Evolutionary conservation across 108 stramenopile species (phyloP).

Genomic region (Skeletonema costatum): DNA sequence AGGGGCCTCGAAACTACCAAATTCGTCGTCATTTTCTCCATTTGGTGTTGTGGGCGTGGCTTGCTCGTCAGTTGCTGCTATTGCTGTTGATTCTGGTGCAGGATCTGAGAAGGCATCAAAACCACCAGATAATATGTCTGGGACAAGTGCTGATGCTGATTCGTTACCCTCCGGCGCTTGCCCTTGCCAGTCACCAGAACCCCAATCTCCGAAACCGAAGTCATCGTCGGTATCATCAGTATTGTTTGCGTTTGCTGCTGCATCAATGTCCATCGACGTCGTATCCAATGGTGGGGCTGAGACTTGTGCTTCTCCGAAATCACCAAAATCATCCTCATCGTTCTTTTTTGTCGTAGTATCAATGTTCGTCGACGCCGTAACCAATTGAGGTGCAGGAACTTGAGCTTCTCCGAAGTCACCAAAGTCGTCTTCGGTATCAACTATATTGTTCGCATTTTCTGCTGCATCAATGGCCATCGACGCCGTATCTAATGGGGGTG

Average conservation of each 20-base stretch:
- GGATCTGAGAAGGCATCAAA: constrained; percentile 12
- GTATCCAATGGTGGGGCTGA: background rate
- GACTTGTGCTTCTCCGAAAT: constrained; percentile 29
- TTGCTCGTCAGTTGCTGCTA: background rate
- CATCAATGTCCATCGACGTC: background rate
- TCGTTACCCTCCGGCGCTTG: background rate
- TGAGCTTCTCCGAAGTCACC: background rate
- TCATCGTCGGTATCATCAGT: background rate
- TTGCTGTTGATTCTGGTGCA: background rate
- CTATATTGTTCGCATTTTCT: background rate
- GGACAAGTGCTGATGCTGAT: background rate
- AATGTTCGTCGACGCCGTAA: background rate
- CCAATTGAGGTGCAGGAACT: background rate
- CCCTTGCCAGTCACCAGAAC: background rate
- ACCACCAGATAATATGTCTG: background rate
- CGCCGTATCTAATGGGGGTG: background rate
- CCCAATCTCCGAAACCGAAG: background rate
- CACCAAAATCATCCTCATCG: constrained; percentile 43
- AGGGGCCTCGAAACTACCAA: constrained; percentile 23
- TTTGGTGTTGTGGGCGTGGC: background rate
- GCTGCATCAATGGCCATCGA: background rate
- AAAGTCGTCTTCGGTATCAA: background rate
- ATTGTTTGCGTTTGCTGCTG: background rate
- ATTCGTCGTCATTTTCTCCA: constrained; percentile 15
- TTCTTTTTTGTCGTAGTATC: background rate